Evolutionary conservation across 106 monocot genomes (phyloP), one percentile per base, ranked within the genome.

Genomic region (Allium sativum): DNA sequence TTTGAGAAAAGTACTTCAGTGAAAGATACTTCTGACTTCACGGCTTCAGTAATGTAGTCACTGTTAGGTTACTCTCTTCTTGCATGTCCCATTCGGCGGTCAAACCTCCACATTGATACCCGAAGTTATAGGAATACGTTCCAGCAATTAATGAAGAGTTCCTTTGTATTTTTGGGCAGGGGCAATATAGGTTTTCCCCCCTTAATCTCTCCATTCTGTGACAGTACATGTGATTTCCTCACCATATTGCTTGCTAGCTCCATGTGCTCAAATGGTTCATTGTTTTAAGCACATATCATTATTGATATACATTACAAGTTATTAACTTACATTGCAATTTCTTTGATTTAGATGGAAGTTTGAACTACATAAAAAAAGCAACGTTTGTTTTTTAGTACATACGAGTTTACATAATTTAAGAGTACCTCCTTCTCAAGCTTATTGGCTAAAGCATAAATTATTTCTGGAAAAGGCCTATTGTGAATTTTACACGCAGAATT

Each of bases 381-480:
- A 31, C 3, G 3, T 1, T 31, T 31, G 31, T 1, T 31, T 31
- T 31, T 1, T 31, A 31, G 3, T 31, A 31, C 3, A 1, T 3
- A 31, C 2, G 31, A 31, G 31, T 31, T 31, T 31, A 31, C 31
- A 3, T 1, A 31, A 31, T 31, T 31, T 31, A 31, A 31, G 31
- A 31, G 31, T 15, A 85, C 93, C 85, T 82, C 77, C 63, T 74
- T 78, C 3, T 89, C 93, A 17, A 94, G 68, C 66, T 89, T 75
- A 60, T 74, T 73, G 14, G 45, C 78, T 7, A 94, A 67, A 65
- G n/a, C 73, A 76, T 11, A 67, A 64, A 72, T 94, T 85, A 21
- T 80, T 77, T 81, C 76, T 93, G 82, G 61, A 93, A 93, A 13
- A 93, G 85, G n/a, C 93, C 89, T 75, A 85, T 71, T 42, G 62